A percentile compares a stretch with the other conserved stretches of the same genome.
Conservation (phyloP, 2,329 filamentous ascomycete species). For the Alternaria brassicae region DNA sequence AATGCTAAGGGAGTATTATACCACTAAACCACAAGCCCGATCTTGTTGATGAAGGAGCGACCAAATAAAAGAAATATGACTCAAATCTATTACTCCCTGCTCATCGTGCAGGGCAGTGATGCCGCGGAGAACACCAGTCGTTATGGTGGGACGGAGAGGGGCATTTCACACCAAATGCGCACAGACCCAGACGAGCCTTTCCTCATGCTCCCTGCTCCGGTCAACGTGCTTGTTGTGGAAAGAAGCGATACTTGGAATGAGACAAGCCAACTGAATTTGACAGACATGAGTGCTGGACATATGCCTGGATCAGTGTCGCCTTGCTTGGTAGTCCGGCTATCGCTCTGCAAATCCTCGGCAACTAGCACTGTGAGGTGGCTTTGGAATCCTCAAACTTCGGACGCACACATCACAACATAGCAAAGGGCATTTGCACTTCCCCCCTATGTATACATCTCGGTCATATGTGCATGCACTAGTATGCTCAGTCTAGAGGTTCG, state of each 20-base stretch:
- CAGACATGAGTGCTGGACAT: neutral
- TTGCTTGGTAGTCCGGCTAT: neutral
- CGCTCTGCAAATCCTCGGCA: neutral
- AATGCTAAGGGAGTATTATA: slow-evolving; percentile 15
- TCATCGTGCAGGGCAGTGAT: neutral
- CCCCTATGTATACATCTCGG: neutral
- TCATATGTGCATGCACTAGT: neutral
- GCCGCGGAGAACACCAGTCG: neutral
- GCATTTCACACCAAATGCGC: neutral
- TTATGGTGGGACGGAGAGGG: neutral
- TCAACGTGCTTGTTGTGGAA: neutral
- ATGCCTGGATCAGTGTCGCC: neutral
- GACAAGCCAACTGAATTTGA: neutral
- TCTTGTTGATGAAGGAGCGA: neutral
- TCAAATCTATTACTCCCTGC: too few relatives aligned
- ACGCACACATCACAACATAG: neutral
- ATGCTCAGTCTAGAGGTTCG: neutral
- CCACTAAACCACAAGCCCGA: slow-evolving; percentile 18
- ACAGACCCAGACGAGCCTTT: neutral
- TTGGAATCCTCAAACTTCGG: neutral
- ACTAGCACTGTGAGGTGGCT: too few relatives aligned
- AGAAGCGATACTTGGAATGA: neutral
- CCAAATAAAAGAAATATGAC: too few relatives aligned
- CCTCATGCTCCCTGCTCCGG: neutral
- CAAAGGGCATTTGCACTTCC: neutral